Conservation (phyloP, 768 basidiomycete species). For the Amanita jacksonii region DNA sequence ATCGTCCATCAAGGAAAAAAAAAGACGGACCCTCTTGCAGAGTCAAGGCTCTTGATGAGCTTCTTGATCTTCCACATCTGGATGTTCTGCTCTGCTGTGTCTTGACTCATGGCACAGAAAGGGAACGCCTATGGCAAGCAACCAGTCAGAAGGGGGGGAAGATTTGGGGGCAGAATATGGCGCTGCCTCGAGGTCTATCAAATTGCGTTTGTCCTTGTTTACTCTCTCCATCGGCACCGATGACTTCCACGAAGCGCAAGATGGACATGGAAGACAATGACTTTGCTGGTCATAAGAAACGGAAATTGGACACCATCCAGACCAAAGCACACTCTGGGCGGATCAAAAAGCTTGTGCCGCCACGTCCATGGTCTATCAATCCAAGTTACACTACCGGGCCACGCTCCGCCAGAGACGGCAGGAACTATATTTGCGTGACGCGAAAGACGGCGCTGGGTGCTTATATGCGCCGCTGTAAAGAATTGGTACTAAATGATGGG, state of each 20-base stretch:
- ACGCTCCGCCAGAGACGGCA: slow-evolving; percentile 68
- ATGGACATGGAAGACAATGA: slow-evolving; percentile 18
- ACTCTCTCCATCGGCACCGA: slow-evolving; percentile 6
- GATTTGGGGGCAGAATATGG: background rate
- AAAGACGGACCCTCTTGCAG: slow-evolving; percentile 68
- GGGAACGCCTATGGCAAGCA: slow-evolving; percentile 19
- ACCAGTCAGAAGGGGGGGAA: slow-evolving; percentile 7
- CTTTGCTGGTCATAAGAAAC: too few species aligned
- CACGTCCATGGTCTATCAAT: slow-evolving; percentile 70
- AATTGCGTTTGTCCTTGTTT: slow-evolving; percentile 17
- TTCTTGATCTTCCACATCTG: slow-evolving; percentile 99
- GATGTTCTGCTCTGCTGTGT: slow-evolving; percentile 87
- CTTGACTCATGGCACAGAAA: slow-evolving; percentile 65
- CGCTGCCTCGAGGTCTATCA: background rate
- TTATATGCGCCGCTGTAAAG: slow-evolving; percentile 73
- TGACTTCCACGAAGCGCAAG: slow-evolving; percentile 35
- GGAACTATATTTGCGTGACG: slow-evolving; percentile 71
- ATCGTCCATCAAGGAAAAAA: slow-evolving; percentile 3
- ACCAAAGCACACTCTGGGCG: slow-evolving; percentile 8
- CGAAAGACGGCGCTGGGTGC: slow-evolving; percentile 64
- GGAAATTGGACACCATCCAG: too few species aligned
- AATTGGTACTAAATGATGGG: slow-evolving; percentile 64
- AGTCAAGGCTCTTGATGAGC: slow-evolving; percentile 95
- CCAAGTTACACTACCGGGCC: slow-evolving; percentile 78
- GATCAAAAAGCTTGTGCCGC: slow-evolving; percentile 61